Base-by-base conservation (phyloP, 495 filamentous ascomycete genomes). In the Annulohypoxylon bovei region DNA sequence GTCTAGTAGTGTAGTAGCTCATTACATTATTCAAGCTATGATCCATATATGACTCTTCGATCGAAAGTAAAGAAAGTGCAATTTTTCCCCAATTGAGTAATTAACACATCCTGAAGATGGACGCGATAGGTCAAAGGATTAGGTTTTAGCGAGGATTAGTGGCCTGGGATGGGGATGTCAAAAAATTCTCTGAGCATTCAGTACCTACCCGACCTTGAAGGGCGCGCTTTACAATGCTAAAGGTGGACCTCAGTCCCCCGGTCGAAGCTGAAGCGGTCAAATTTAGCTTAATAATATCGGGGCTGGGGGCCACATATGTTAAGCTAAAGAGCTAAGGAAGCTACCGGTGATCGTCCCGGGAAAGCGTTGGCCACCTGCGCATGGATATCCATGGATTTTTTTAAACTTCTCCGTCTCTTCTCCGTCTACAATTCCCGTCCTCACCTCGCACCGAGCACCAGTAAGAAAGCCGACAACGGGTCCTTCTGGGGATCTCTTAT, bases 21-120 rank as follows among this genome's bases (percentile, higher is more conserved):
- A n/a, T 32, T 20, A n/a, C 49, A 53, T 53, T 53, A 53, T 53
- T 53, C 49, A 39, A 9, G 16, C 12, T 6, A 57, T 53, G 42
- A 60, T 64, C 33, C 62, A 32, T 54, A 33, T 12, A 72, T 67
- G 69, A 72, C 58, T 67, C 70, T 62, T 62, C 55, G 65, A 68
- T 68, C 65, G 49, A 61, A 60, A 67, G 62, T 28, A 56, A 14
- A 28, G n/a, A 18, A 16, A 5, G 30, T 14, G 18, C 18, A 23
- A 37, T 14, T 27, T 67, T 28, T 62, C 57, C 70, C 70, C 61
- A 28, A 72, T 68, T 16, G 12, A 57, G 70, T 53, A 72, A 65
- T 62, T 60, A 2, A 33, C 61, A 57, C 25, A 44, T 49, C 47
- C 35, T 44, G 62, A 16, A 20, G 22, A 33, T 65, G 39, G 39